Percentiles rank a stretch among this genome's conserved stretches.
These are phyloP conservation scores for Fomitopsis betulina DNA, from an alignment of 1,284 basidiomycete genomes.

Conservation along the genomic window DNA sequence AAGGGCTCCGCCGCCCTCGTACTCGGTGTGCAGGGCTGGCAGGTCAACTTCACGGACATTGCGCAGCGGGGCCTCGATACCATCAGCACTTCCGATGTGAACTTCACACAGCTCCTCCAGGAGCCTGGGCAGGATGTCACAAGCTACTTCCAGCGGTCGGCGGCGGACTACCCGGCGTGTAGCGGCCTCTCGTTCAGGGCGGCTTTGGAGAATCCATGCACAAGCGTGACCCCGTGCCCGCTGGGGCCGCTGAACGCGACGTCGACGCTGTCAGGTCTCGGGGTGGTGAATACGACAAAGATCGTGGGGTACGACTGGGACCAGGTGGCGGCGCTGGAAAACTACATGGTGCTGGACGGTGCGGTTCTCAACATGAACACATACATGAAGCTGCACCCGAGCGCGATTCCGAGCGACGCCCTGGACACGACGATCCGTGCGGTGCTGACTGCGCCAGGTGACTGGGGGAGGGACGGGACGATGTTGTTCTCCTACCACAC, in stretches of 20 bases:
- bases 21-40: slow-evolving; percentile 75
- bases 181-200: slow-evolving; percentile 53
- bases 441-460: slow-evolving; percentile 47
- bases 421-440: slow-evolving; percentile 85
- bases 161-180: slow-evolving; percentile 64
- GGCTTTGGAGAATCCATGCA: slow-evolving; percentile 76
- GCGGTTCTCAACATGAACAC: slow-evolving; percentile 90
- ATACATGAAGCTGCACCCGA: slow-evolving; percentile 77
- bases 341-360: slow-evolving; percentile 90
- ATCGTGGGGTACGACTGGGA: slow-evolving; percentile 87
- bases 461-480: slow-evolving; percentile 86
- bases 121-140: slow-evolving; percentile 86
- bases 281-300: slow-evolving; percentile 59
- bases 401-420: slow-evolving; percentile 63
- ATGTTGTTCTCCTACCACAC: slow-evolving; percentile 73
- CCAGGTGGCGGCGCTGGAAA: slow-evolving; percentile 63
- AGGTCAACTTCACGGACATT: slow-evolving; percentile 64
- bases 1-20: slow-evolving; percentile 56
- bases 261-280: slow-evolving; percentile 56
- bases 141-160: slow-evolving; percentile 69
- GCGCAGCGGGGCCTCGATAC: slow-evolving; percentile 26
- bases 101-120: slow-evolving; percentile 47
- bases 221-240: slow-evolving; percentile 50
- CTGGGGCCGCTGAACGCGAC: slow-evolving; percentile 52
- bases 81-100: slow-evolving; percentile 49